Evolutionary conservation across 2,329 filamentous ascomycete genomes (phyloP).

Genomic region (Penicillium sp.): DNA sequence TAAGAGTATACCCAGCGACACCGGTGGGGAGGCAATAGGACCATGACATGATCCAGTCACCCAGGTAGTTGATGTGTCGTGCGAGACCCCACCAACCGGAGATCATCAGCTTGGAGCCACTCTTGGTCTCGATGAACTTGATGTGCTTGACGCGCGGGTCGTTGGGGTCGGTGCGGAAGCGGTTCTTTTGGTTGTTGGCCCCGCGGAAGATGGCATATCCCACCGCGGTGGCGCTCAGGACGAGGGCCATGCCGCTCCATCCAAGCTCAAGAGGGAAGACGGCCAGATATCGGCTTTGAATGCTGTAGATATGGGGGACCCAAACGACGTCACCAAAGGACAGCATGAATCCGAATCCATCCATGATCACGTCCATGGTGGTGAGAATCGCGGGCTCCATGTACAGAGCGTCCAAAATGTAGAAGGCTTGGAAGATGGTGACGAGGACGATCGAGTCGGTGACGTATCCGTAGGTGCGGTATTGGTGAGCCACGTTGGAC

Average conservation of each 20-base stretch:
- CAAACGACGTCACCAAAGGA: constrained; percentile 87
- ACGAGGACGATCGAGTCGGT: constrained; percentile 82
- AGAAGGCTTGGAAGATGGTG: constrained; percentile 69
- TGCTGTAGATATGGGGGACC: constrained; percentile 83
- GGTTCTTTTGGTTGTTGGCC: constrained; percentile 93
- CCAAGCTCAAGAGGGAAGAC: constrained; percentile 77
- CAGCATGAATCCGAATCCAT: constrained; percentile 94
- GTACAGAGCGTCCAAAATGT: constrained; percentile 76
- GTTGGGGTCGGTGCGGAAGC: constrained; percentile 79
- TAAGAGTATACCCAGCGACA: constrained; percentile 71
- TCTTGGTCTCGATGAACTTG: constrained; percentile 76
- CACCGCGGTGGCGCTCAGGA: constrained; percentile 60
- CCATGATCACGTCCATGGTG: constrained; percentile 88
- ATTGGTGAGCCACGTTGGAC: constrained; percentile 80
- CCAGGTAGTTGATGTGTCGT: constrained; percentile 91
- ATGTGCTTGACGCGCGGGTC: constrained; percentile 75
- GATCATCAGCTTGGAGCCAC: constrained; percentile 72
- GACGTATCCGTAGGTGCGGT: constrained; percentile 73
- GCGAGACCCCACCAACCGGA: constrained; percentile 92
- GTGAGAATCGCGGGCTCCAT: constrained; percentile 87
- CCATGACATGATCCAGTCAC: constrained; percentile 93
- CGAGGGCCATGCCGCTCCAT: constrained; percentile 55
- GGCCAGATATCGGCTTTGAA: constrained; percentile 78
- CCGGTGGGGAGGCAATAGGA: constrained; percentile 83
- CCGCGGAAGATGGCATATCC: constrained; percentile 91